These are phyloP conservation scores for Blastomyces parvus DNA, from an alignment of 2,329 filamentous ascomycete species.

Conservation along the genomic window DNA sequence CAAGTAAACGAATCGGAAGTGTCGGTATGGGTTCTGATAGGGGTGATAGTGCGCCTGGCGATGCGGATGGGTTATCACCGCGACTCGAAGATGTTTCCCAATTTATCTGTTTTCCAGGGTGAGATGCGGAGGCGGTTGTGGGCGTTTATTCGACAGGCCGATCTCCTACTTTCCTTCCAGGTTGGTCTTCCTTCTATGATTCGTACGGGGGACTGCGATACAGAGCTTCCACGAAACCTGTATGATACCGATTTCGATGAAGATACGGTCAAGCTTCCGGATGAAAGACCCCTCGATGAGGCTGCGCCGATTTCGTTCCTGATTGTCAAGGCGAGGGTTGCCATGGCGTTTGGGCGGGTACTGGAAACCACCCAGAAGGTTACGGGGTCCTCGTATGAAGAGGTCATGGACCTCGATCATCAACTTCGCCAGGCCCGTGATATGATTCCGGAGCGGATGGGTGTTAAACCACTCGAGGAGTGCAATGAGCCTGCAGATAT, in stretches of 20 bases:
- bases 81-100: constrained; percentile 51
- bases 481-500: constrained; percentile 58
- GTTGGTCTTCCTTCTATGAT: constrained; percentile 60
- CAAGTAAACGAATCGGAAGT: constrained; percentile 51
- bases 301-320: constrained; percentile 48
- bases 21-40: constrained; percentile 50
- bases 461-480: constrained; percentile 64
- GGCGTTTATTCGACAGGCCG: constrained; percentile 47
- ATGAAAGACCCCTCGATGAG: constrained; percentile 47
- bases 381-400: constrained; percentile 46
- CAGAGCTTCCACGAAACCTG: constrained; percentile 51
- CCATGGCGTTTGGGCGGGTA: constrained; percentile 37
- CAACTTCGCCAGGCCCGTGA: constrained; percentile 49
- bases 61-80: constrained; percentile 60
- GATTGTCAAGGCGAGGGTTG: constrained; percentile 38
- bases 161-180: constrained; percentile 57
- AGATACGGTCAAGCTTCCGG: constrained; percentile 46
- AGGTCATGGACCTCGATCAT: constrained; percentile 51
- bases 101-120: constrained; percentile 51
- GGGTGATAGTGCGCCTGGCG: constrained; percentile 51
- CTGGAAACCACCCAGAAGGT: constrained; percentile 36
- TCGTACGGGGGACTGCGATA: constrained; percentile 54
- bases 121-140: constrained; percentile 47
- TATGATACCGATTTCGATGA: constrained; percentile 57
- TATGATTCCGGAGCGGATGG: constrained; percentile 69